Base-by-base conservation (phyloP, 805 yeast genomes). In the Metschnikowia bowlesiae region DNA sequence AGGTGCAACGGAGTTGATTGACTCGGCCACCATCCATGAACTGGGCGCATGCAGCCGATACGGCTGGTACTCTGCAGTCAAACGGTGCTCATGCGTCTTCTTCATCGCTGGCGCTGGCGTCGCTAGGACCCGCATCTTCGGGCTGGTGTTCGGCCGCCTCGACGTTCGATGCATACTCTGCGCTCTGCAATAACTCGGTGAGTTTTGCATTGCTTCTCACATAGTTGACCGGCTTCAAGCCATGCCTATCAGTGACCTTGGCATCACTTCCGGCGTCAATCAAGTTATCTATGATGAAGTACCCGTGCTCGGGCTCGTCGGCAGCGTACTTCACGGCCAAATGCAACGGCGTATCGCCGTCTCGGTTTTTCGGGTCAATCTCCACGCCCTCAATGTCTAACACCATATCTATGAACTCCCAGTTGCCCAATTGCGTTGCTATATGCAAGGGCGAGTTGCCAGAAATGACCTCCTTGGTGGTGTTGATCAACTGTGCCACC, bases 181-280 rank as follows among this genome's bases (percentile, higher is more conserved):
- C 97, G 50, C 89, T 82, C 60, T 89, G 87, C 55, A 92, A 75
- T 32, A 82, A 69, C 59, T 83, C 82, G 39, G 73, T 72, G 53
- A 92, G 74, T 49, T 80, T 77, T 2, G 74, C 79, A 51, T 82
- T 71, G 13, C 83, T 81, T 22, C 74, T 74, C 13, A 81, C 84
- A 52, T 90, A 73, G 57, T 89, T 89, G 37, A 85, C 75, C 6
- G 98, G 96, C 58, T 80, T 87, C 59, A 84, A 78, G 26, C 88
- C 88, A 37, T 75, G 73, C 28, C 53, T 61, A 56, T 73, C 74
- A 26, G 57, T 57, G 37, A 69, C 62, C 45, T 70, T 74, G 2
- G 95, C 88, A 67, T 91, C 94, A 1, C 94, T 84, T 2, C 99
- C 98, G 30, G 95, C 96, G 61, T 91, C 97, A 38, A 94, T 72